Evolutionary conservation across 805 yeast genomes (phyloP), one percentile per base, ranked within the genome.

Genomic region (Metschnikowia santaceciliae): DNA sequence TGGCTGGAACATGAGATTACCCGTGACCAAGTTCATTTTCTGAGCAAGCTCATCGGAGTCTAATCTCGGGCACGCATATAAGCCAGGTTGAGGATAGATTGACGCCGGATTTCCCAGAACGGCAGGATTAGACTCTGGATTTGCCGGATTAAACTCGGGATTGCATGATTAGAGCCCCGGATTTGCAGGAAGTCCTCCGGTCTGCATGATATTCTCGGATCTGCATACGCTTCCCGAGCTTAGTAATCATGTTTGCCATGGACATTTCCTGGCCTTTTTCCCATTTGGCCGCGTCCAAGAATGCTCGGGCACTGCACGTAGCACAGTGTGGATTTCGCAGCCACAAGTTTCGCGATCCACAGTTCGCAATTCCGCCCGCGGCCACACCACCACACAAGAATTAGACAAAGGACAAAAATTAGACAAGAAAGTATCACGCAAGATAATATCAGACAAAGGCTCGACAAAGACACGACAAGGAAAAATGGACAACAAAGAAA

Each of bases 311-410:
- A 20, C 38, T 42, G 46, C 38, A 42, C 6, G n/a, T 22, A 42
- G 32, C 13, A 2, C 46, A 22, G 41, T 44, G 34, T 32, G 42
- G 37, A 41, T 34, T 30, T 48, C 47, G 49, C 50, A 49, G 52
- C 52, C 52, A 49, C 52, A 49, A 23, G 26, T 15, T n/a, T 33
- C 13, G 15, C n/a, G 15, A 33, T 42, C 46, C 46, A 42, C 46
- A 42, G 38, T 42, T 42, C 38, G 46, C 32, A 42, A 32, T 42
- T 26, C 30, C 13, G 34, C 33, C 38, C 38, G 20, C 6, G 37
- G 13, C 7, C 46, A 40, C 43, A 15, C 20, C 43, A 11, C 6
- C 6, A 7, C 15, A 4, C 32, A 39, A 11, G 39, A 14, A 17
- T 13, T n/a, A 10, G 39, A 36, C 15, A 37, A 13, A 15, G 6